These are phyloP conservation scores for Hymenoscyphus repandus DNA, from an alignment of 2,329 filamentous ascomycete species.

Conservation along the genomic window DNA sequence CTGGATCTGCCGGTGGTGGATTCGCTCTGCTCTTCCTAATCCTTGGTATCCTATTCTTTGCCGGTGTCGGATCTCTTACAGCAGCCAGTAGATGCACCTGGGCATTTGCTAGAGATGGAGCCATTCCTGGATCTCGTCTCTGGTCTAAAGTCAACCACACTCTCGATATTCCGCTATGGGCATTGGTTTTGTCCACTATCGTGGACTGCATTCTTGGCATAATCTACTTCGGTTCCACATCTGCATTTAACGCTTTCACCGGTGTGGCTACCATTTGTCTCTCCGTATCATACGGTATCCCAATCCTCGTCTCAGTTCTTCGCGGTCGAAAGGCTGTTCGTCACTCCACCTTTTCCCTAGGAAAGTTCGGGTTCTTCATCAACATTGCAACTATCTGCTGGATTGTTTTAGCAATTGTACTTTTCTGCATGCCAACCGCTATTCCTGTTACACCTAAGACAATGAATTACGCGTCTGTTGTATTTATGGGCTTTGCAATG, in stretches of 20 bases:
- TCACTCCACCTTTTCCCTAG: constrained; percentile 63
- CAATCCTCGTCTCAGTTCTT: constrained; percentile 66
- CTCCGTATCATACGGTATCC: constrained; percentile 68
- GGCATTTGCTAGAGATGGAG: constrained; percentile 63
- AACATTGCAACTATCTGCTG: constrained; percentile 65
- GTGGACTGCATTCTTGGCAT: constrained; percentile 68
- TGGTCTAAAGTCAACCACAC: constrained; percentile 64
- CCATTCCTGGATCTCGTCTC: constrained; percentile 54
- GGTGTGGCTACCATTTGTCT: constrained; percentile 77
- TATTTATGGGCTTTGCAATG: constrained; percentile 56
- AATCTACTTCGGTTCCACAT: constrained; percentile 73
- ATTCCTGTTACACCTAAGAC: constrained; percentile 49
- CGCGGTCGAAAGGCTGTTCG: constrained; percentile 61
- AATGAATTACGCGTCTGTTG: constrained; percentile 65
- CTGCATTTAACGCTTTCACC: constrained; percentile 75
- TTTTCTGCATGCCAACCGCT: constrained; percentile 71
- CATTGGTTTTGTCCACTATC: constrained; percentile 60
- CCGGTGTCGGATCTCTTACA: constrained; percentile 46
- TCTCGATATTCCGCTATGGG: constrained; percentile 66
- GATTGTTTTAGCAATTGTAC: constrained; percentile 63
- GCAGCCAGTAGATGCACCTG: constrained; percentile 58
- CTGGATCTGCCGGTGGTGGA: constrained; percentile 43
- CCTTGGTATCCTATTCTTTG: constrained; percentile 46
- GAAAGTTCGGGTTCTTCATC: constrained; percentile 61
- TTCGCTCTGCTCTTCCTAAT: constrained; percentile 44